Base-by-base conservation (phyloP, 768 basidiomycete species). In the Tricholoma terreum region DNA sequence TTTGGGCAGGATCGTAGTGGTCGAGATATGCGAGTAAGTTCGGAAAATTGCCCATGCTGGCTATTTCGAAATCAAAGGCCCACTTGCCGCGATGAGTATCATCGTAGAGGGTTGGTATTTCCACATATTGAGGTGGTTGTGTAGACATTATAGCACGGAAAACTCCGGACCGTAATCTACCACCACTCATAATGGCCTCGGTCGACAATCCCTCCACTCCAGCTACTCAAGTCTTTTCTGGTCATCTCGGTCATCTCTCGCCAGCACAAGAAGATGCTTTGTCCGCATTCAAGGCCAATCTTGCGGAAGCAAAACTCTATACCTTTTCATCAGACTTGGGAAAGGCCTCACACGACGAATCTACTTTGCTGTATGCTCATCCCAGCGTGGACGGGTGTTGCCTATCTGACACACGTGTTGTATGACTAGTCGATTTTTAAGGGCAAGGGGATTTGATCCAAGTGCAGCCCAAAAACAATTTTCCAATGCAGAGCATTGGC, bases 351-450 rank as follows among this genome's bases (percentile, higher is more conserved):
- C 84, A 85, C 59, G 83, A 88, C 51, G 90, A 92, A 40, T 64
- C 78, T 1, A 89, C 87, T 2, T 69, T 93, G 17, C 66, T 89
- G 87, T 90, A 58, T 51, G 83, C 74, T 27, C 30, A 27, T 31
- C 45, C 35, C n/a, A 35, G 27, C 12, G 33, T 22, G 6, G 24
- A 35, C 50, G 43, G 19, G 55, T 45, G 38, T 46, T 27, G 36
- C 56, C 19, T 43, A 19, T n/a, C 48, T 14, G 45, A 48, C n/a
- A 6, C 8, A 14, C 7, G 0, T 40, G n/a, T n/a, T n/a, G n/a
- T n/a, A n/a, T n/a, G n/a, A 30, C n/a, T 68, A 93, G 92, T 22
- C 88, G 92, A 10, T 94, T 92, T 67, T 81, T 94, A 2, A 82
- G 90, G n/a, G 92, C 92, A 5, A 78, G 92, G 57, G 77, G 77